A percentile compares a stretch with the other conserved stretches of the same genome.
Evolutionary conservation across 352 stramenopile species (phyloP).

Genomic region (Detonula confervacea): DNA sequence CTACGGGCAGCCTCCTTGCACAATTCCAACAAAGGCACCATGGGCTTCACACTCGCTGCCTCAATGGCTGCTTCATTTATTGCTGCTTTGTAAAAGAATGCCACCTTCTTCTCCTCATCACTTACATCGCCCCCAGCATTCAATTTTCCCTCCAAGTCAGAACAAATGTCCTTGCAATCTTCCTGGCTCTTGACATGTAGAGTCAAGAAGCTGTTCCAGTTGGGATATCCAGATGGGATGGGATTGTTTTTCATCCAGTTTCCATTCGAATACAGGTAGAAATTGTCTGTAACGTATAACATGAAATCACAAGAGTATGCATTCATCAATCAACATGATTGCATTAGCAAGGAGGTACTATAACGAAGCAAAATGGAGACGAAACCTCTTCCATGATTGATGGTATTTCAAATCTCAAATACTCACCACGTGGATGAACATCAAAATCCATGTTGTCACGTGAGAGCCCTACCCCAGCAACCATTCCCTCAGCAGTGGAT

Average conservation of each 20-base stretch:
- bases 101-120: constrained; percentile 71
- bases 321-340: no score
- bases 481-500: constrained; percentile 14
- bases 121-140: constrained; percentile 25
- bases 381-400: neutral
- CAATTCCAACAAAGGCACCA: constrained; percentile 57
- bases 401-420: no score
- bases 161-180: constrained; percentile 70
- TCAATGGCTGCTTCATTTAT: constrained; percentile 84
- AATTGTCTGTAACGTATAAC: constrained; percentile 55
- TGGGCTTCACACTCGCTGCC: constrained; percentile 37
- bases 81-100: constrained; percentile 75
- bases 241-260: constrained; percentile 84
- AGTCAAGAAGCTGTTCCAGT: constrained; percentile 81
- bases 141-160: constrained; percentile 48
- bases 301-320: no score
- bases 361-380: no score
- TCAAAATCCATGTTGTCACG: constrained; percentile 65
- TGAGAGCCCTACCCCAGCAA: constrained; percentile 19
- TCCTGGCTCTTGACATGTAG: constrained; percentile 82
- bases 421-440: constrained; percentile 29
- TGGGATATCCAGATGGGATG: constrained; percentile 83
- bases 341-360: no score
- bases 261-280: constrained; percentile 85
- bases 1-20: constrained; percentile 32